phyloP scores from a whole-genome alignment of 1,284 basidiomycete genomes.

The Cryptococcus maquisensis region DNA sequence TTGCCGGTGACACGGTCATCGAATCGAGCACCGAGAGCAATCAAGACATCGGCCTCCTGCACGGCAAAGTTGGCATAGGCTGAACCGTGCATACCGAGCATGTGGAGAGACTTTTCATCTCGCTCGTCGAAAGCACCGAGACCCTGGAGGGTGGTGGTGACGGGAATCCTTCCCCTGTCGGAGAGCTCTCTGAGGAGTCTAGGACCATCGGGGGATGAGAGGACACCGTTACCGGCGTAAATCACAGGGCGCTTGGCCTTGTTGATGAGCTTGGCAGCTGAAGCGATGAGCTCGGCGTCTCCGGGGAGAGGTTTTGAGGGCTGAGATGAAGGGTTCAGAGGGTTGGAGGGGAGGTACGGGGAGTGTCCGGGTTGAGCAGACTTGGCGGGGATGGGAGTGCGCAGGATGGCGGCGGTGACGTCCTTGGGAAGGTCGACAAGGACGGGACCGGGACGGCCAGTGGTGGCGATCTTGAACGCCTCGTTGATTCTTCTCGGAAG shows the following conservation, averaged over 20 bases:
- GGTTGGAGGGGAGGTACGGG: conserved; percentile 70
- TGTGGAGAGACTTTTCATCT: conserved; percentile 81
- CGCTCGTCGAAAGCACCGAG: conserved; percentile 93
- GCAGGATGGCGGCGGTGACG: conserved; percentile 86
- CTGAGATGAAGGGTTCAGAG: conserved; percentile 54
- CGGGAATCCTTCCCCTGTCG: conserved; percentile 86
- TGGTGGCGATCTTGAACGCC: conserved; percentile 98
- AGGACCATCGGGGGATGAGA: conserved; percentile 78
- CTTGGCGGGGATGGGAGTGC: conserved; percentile 79
- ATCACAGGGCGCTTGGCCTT: conserved; percentile 85
- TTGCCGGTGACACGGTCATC: conserved; percentile 98
- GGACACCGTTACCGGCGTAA: conserved; percentile 89
- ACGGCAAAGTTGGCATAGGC: conserved; percentile 98
- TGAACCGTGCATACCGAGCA: conserved; percentile 98
- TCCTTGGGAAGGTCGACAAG: conserved; percentile 98
- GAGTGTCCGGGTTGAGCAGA: conserved; percentile 79
- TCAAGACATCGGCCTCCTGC: conserved; percentile 95
- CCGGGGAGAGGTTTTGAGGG: conserved; percentile 57
- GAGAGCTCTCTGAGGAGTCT: conserved; percentile 75
- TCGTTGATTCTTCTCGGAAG: conserved; percentile 95
- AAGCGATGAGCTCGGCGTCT: conserved; percentile 66
- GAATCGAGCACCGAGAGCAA: conserved; percentile 92
- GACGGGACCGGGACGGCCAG: conserved; percentile 92
- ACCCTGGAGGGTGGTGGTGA: conserved; percentile 93
- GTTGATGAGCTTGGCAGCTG: conserved; percentile 88